Evolutionary conservation across 805 yeast species (phyloP).

Genomic region (Candida maris): DNA sequence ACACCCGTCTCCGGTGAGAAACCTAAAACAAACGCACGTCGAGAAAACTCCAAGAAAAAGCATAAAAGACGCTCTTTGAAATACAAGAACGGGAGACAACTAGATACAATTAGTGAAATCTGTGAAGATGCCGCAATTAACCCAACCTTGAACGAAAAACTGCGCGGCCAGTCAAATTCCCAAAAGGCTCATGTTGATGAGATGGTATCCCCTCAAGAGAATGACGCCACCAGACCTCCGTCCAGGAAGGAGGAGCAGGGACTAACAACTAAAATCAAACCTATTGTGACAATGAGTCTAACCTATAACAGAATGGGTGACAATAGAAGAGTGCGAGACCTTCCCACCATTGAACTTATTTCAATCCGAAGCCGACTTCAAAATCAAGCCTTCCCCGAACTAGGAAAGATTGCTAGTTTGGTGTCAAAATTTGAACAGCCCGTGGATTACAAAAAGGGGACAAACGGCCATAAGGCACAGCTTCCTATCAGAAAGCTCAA

Average conservation of each 20-base stretch:
- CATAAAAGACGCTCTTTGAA: conserved; percentile 1
- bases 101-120: background rate
- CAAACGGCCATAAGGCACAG: conserved; percentile 3
- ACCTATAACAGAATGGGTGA: conserved; percentile 13
- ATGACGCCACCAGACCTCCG: background rate
- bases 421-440: conserved; percentile 19
- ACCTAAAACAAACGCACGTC: background rate
- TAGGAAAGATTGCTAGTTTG: conserved; percentile 16
- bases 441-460: conserved; percentile 8
- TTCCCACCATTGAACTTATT: conserved; percentile 18
- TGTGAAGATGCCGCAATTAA: background rate
- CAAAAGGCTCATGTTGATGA: background rate
- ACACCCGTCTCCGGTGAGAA: background rate
- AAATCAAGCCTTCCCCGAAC: conserved; percentile 13
- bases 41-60: conserved; percentile 1
- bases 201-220: background rate
- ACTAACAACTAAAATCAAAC: background rate
- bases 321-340: conserved; percentile 8
- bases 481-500: conserved; percentile 13
- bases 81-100: background rate
- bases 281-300: conserved; percentile 11
- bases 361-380: conserved; percentile 17
- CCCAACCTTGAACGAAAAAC: background rate
- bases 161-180: background rate
- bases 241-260: background rate